Evolutionary conservation across 75 land plant species (phyloP).

Genomic region (Gnetum montanum): DNA sequence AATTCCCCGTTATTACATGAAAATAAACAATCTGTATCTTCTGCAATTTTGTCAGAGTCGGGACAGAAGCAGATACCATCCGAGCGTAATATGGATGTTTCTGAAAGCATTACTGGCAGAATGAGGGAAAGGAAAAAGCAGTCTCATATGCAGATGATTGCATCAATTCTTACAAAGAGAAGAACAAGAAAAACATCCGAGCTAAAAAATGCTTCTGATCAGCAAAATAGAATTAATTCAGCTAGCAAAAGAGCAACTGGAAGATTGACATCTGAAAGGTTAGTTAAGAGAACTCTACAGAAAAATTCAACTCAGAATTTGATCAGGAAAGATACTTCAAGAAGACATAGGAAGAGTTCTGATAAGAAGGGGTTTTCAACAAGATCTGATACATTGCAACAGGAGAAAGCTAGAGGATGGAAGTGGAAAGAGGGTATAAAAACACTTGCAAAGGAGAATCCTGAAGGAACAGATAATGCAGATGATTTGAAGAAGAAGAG

Average conservation of each 20-base stretch:
- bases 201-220: background rate
- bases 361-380: background rate
- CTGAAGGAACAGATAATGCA: slow-evolving; percentile 3
- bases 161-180: slow-evolving; percentile 9
- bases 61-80: too few species aligned
- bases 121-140: slow-evolving; percentile 10
- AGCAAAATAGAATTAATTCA: background rate
- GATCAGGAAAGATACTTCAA: background rate
- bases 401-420: background rate
- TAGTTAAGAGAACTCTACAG: slow-evolving; percentile 6
- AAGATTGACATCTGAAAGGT: background rate
- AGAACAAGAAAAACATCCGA: slow-evolving; percentile 1
- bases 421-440: background rate
- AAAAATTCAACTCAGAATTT: slow-evolving; percentile 3
- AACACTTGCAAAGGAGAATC: slow-evolving; percentile 3
- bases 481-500: slow-evolving; percentile 7
- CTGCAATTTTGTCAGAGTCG: too few species aligned
- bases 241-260: background rate
- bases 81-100: too few species aligned
- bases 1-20: too few species aligned
- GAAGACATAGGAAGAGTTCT: slow-evolving; percentile 1
- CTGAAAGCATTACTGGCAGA: background rate
- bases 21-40: too few species aligned
- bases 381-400: background rate
- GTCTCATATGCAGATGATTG: slow-evolving; percentile 8